These are phyloP conservation scores for Penicillium verhagenii DNA, from an alignment of 495 filamentous ascomycete genomes.

Conservation along the genomic window DNA sequence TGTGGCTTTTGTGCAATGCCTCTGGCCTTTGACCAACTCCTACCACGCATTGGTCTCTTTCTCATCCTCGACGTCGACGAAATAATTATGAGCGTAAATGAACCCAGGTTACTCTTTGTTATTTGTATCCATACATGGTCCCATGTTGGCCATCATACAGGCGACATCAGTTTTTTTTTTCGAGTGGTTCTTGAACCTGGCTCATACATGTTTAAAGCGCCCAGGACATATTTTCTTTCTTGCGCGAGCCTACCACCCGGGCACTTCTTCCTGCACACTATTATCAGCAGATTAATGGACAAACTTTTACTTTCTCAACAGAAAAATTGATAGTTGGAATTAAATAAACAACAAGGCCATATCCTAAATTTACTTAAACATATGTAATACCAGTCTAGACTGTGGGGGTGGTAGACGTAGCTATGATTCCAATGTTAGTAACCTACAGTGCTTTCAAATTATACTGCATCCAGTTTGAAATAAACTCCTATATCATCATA, in stretches of 20 bases:
- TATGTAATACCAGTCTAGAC: too few species aligned
- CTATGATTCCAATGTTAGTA: too few species aligned
- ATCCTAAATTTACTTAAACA: too few species aligned
- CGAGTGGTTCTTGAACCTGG: neutral
- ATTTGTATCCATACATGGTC: neutral
- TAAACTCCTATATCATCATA: too few species aligned
- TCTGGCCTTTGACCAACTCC: conserved; percentile 74
- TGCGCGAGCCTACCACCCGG: neutral
- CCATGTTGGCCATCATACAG: neutral
- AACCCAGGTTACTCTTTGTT: neutral
- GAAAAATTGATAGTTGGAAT: too few species aligned
- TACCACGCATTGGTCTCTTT: conserved; percentile 46
- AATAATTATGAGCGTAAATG: neutral
- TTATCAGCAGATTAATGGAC: neutral
- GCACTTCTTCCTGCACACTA: neutral
- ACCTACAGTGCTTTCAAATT: too few species aligned
- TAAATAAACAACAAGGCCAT: too few species aligned
- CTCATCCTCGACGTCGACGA: neutral
- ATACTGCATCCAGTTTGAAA: too few species aligned
- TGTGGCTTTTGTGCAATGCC: conserved; percentile 59
- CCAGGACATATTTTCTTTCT: neutral
- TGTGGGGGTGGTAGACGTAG: too few species aligned
- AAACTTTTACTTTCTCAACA: neutral
- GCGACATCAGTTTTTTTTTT: neutral
- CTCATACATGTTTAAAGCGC: neutral